These are phyloP conservation scores for Anacardium occidentale DNA, from an alignment of 345 rosid genomes.

Conservation along the genomic window DNA sequence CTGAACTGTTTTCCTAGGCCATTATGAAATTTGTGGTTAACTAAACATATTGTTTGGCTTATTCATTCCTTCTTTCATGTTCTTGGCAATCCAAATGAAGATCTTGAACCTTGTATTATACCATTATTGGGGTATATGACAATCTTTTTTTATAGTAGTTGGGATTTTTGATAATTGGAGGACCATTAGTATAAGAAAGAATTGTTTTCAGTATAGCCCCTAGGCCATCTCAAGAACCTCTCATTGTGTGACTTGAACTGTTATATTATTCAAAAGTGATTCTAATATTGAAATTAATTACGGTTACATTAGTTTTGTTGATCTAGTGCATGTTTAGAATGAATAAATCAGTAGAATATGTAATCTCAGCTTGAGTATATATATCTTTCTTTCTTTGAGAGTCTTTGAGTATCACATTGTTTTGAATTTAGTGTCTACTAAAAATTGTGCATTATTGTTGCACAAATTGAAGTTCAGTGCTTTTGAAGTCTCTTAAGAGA, in stretches of 20 bases:
- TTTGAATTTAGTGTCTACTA: not conserved
- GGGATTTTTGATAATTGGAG: too few relatives aligned
- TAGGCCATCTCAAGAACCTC: too few relatives aligned
- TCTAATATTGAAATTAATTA: not conserved
- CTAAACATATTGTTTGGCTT: not conserved
- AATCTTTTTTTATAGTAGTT: not conserved
- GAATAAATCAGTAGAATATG: not conserved
- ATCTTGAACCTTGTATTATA: not conserved
- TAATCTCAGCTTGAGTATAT: not conserved
- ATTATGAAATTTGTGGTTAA: not conserved
- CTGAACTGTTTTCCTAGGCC: not conserved
- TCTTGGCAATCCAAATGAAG: slow-evolving; percentile 9
- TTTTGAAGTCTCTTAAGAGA: not conserved
- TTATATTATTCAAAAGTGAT: too few relatives aligned
- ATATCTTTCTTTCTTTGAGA: not conserved
- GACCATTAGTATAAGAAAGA: too few relatives aligned
- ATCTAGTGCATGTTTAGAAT: not conserved
- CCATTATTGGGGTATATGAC: not conserved
- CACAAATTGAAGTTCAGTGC: not conserved
- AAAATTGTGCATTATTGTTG: not conserved
- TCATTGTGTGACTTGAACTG: too few relatives aligned
- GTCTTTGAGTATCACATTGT: not conserved
- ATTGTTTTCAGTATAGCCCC: too few relatives aligned
- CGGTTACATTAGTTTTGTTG: not conserved
- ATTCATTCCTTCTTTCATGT: not conserved